These are phyloP conservation scores for Penicillium canescens DNA, from an alignment of 495 filamentous ascomycete genomes.

Conservation along the genomic window DNA sequence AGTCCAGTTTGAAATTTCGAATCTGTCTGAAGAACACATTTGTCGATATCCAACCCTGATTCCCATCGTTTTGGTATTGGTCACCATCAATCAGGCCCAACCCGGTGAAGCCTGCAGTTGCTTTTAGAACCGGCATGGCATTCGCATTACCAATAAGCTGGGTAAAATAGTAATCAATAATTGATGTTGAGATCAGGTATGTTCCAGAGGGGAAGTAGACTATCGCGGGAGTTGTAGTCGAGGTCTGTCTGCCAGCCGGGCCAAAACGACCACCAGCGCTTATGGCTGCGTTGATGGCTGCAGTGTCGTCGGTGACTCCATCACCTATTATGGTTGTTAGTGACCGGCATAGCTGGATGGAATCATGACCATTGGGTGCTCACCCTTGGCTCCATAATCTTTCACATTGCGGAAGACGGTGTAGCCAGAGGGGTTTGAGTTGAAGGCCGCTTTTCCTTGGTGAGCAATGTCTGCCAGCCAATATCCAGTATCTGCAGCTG, in stretches of 20 bases:
- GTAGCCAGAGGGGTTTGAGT: slow-evolving; percentile 49
- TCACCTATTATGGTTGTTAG: slow-evolving; percentile 39
- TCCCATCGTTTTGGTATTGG: slow-evolving; percentile 49
- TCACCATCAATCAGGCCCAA: slow-evolving; percentile 71
- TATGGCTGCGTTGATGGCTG: slow-evolving; percentile 63
- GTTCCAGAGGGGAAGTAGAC: slow-evolving; percentile 67
- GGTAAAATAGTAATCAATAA: slow-evolving; percentile 63
- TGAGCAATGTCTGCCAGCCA: slow-evolving; percentile 71
- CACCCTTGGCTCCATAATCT: slow-evolving; percentile 66
- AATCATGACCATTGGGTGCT: neutral
- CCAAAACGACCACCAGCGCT: slow-evolving; percentile 52
- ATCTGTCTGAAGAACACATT: slow-evolving; percentile 80
- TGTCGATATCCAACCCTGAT: slow-evolving; percentile 55
- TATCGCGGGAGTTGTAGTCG: slow-evolving; percentile 58
- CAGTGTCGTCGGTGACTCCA: slow-evolving; percentile 66
- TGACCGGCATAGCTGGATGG: neutral
- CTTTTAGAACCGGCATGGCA: slow-evolving; percentile 63
- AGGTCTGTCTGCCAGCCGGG: slow-evolving; percentile 42
- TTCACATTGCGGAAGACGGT: slow-evolving; percentile 78
- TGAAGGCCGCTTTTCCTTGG: slow-evolving; percentile 63
- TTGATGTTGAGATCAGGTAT: slow-evolving; percentile 57
- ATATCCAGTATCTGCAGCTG: slow-evolving; percentile 42
- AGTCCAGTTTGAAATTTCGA: slow-evolving; percentile 75
- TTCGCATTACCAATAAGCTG: slow-evolving; percentile 69
- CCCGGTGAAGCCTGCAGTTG: slow-evolving; percentile 61